phyloP scores from a whole-genome alignment of 768 basidiomycete genomes.

The Chalciporus piperatus region DNA sequence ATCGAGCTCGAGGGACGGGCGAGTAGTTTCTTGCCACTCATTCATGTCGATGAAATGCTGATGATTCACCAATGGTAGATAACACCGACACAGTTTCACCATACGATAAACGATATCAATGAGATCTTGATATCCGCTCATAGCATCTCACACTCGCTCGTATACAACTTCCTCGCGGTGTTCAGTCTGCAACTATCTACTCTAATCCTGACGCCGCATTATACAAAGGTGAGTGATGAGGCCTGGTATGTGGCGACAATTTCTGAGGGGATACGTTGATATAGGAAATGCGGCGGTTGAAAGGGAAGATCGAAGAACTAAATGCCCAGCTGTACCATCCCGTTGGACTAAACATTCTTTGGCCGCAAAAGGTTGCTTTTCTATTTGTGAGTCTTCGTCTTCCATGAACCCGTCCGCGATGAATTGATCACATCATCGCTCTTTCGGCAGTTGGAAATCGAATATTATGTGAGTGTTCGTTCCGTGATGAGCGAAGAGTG shows the following conservation, averaged over 20 bases:
- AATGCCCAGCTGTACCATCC: constrained; percentile 82
- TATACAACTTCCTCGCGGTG: constrained; percentile 79
- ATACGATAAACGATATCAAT: constrained; percentile 90
- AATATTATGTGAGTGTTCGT: constrained; percentile 73
- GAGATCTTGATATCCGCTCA: constrained; percentile 84
- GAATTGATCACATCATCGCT: background rate
- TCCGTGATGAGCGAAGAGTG: background rate
- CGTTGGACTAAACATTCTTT: constrained; percentile 81
- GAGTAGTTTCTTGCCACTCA: constrained; percentile 27
- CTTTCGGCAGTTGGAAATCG: constrained; percentile 78
- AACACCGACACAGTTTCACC: constrained; percentile 85
- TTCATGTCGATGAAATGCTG: background rate
- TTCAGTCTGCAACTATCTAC: constrained; percentile 79
- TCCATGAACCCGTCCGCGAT: background rate
- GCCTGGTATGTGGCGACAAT: background rate
- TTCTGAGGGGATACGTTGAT: constrained; percentile 3
- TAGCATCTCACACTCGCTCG: constrained; percentile 63
- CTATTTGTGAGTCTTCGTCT: constrained; percentile 71
- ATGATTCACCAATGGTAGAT: constrained; percentile 48
- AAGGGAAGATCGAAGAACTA: constrained; percentile 56
- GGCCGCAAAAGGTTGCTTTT: constrained; percentile 83
- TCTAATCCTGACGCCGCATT: constrained; percentile 69
- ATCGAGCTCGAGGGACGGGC: constrained; percentile 93
- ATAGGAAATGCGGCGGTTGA: constrained; percentile 77
- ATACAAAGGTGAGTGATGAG: constrained; percentile 61